A percentile compares a stretch with the other conserved stretches of the same genome.
Evolutionary conservation across 169 alveolate genomes (phyloP).

Genomic region (Plasmodium gonderi): DNA sequence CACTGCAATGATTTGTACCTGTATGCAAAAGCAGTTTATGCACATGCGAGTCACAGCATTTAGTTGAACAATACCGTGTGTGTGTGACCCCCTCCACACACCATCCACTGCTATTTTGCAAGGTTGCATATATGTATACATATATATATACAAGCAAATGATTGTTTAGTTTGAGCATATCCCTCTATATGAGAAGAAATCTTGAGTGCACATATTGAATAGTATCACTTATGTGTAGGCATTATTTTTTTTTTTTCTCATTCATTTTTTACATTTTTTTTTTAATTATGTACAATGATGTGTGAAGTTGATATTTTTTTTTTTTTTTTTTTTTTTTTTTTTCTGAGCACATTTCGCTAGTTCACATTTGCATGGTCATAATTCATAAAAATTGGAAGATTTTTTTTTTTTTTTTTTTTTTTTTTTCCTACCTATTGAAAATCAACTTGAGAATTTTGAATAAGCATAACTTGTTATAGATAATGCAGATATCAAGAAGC

Average conservation of each 20-base stretch:
- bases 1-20: neutral
- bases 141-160: neutral
- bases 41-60: neutral
- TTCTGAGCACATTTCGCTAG: slow-evolving; percentile 3
- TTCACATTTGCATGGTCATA: neutral
- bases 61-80: neutral
- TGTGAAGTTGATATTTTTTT: neutral
- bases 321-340: slow-evolving; percentile 13
- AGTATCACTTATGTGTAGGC: neutral
- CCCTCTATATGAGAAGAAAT: neutral
- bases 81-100: neutral
- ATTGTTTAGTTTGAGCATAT: neutral
- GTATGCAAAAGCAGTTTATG: neutral
- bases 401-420: neutral
- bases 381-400: neutral
- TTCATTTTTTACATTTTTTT: neutral
- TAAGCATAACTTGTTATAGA: neutral
- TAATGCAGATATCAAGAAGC: neutral
- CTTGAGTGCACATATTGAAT: neutral
- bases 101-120: neutral
- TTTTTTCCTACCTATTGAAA: neutral
- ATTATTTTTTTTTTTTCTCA: neutral
- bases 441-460: neutral
- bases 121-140: neutral
- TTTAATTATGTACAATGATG: neutral